Base-by-base conservation (phyloP, 768 basidiomycete genomes). In the Peribolospora kevripleyi region DNA sequence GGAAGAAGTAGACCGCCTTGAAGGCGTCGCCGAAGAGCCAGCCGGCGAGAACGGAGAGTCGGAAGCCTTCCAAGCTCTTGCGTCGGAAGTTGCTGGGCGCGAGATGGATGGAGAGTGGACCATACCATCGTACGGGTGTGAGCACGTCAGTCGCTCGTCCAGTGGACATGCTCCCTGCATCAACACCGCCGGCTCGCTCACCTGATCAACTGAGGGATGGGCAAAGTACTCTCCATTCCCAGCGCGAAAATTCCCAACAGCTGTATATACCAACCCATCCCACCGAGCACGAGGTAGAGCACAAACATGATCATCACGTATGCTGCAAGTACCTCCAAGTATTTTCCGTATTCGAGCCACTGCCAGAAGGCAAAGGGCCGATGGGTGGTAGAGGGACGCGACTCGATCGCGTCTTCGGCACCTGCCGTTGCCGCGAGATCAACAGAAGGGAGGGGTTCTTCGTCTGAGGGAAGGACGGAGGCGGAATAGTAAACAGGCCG, bases 11-110 rank as follows among this genome's bases (percentile, higher is more conserved):
- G 46, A 58, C 38, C 37, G 55, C 54, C 47, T 58, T 56, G 57
- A 57, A 56, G 11, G 51, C 50, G 46, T 58, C 61, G 25, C 61
- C 61, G 36, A 58, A 37, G 7, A 59, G 51, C 61, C 61, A 62
- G 10, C 57, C 58, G 0, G 55, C 57, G 6, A 61, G 52, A 7
- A 61, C 60, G 0, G 57, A 53, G 3, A 47, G 54, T 13, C 61
- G 37, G 54, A 62, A 61, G 1, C 62, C 62, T 0, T 60, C 58
- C 1, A 60, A 58, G 25, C 53, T 53, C 46, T 61, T 61, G 38
- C 58, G 54, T n/a, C 50, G 42, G 47, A 53, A 62, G 54, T 61
- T 62, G 52, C 55, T 47, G 13, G 60, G n/a, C 7, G 59, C 42
- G 40, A 61, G 61, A 10, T 60, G 60, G 25, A 61, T 53, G 3